These are phyloP conservation scores for Entomortierella parvispora DNA, from an alignment of 192 early-diverging fungal genomes.

Conservation along the genomic window DNA sequence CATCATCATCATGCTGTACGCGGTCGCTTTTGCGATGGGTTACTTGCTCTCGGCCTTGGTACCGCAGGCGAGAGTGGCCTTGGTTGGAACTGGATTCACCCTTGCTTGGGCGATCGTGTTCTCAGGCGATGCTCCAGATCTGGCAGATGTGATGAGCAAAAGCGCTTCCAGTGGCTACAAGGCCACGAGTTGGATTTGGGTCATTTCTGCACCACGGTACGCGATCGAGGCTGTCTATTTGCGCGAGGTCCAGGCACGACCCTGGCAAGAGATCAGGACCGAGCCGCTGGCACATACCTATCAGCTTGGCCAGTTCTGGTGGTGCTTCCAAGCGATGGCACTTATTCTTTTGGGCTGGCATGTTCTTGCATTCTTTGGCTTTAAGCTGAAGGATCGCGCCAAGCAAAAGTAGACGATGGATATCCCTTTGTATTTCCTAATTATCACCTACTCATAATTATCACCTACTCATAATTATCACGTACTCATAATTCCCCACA, in stretches of 20 bases:
- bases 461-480: no score
- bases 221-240: constrained; percentile 70
- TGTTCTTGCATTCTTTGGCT: constrained; percentile 58
- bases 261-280: constrained; percentile 47
- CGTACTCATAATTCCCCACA: no score
- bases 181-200: constrained; percentile 63
- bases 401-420: no score
- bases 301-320: constrained; percentile 50
- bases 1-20: constrained; percentile 63
- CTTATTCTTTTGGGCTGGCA: constrained; percentile 64
- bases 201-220: constrained; percentile 68
- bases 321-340: constrained; percentile 53
- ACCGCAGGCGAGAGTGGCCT: constrained; percentile 44
- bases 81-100: constrained; percentile 69
- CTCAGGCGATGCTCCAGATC: constrained; percentile 65
- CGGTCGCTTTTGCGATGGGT: constrained; percentile 66
- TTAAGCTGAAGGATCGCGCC: constrained; percentile 56
- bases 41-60: constrained; percentile 66
- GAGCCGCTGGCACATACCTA: constrained; percentile 52
- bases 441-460: no score
- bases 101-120: constrained; percentile 69
- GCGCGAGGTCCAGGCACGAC: constrained; percentile 56
- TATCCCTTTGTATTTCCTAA: no score
- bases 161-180: constrained; percentile 29
- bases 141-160: constrained; percentile 52